Evolutionary conservation across 1,139 yeast genomes (phyloP), one percentile per base, ranked within the genome.

Genomic region (Debaryomyces udenii): DNA sequence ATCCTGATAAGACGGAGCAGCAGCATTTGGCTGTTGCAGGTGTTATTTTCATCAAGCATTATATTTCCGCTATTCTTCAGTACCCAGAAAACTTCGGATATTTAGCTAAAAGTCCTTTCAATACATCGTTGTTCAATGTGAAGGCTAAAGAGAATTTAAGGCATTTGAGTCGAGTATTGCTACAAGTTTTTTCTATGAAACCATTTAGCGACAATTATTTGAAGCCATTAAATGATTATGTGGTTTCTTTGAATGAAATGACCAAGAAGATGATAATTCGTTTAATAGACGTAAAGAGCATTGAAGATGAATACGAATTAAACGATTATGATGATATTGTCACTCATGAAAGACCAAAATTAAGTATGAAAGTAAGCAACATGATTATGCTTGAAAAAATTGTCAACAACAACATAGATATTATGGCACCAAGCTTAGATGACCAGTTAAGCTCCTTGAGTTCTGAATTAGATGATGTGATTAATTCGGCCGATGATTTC

Each of bases 161-260:
- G 11, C 80, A 81, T 39, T 68, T 88, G 38, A 67, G 81, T 31
- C 74, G 83, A 44, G 81, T 86, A 16, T 54, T 88, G 46, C 66
- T 77, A 26, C 96, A 88, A 59, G 62, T 86, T 26, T 82, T 86
- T 27, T 62, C 81, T 2, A 78, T 88, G 78, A 74, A 76, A 46
- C 79, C 86, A 2, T 89, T 89, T 62, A 80, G 76, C 36, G 84
- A 86, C 50, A 79, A 84, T 40, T 89, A 80, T 58, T 65, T 87
- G 52, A 90, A 86, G 53, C 96, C 96, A 1, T 70, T 89, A 56
- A 87, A 87, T 57, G 93, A 86, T 37, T 86, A 80, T 52, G 73
- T 89, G 35, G 66, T 66, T 31, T 65, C 76, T 9, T 71, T 81
- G 2, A 62, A 67, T n/a, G 80, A 72, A 4, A 62, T 70, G 7